Evolutionary conservation across 176 grass and related monocot species (phyloP).

Genomic region (Echinochloa phyllopogon): DNA sequence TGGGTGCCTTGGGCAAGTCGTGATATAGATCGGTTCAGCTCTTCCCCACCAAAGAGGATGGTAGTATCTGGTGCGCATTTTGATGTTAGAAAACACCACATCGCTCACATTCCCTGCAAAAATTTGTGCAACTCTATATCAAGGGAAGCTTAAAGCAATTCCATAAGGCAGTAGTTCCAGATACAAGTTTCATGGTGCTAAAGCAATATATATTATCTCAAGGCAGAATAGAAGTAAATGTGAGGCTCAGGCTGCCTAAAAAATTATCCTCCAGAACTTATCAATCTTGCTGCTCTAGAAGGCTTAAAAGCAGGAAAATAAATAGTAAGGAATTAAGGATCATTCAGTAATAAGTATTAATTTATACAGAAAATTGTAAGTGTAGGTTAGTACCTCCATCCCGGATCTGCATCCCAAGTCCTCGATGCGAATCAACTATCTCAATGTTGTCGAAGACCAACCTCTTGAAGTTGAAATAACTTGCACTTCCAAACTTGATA

Average conservation of each 20-base stretch:
- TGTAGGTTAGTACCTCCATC: slow-evolving; percentile 71
- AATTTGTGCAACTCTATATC: neutral
- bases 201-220: neutral
- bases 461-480: slow-evolving; percentile 59
- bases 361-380: neutral
- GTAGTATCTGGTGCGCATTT: slow-evolving; percentile 88
- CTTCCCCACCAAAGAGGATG: slow-evolving; percentile 95
- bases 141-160: neutral
- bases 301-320: neutral
- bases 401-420: slow-evolving; percentile 86
- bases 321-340: neutral
- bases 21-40: slow-evolving; percentile 94
- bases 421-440: slow-evolving; percentile 82
- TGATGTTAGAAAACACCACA: slow-evolving; percentile 88
- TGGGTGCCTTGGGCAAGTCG: slow-evolving; percentile 69
- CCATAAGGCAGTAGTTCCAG: neutral
- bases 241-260: neutral
- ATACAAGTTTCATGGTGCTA: neutral
- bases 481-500: slow-evolving; percentile 84
- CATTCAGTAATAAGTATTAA: neutral
- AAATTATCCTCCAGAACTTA: neutral
- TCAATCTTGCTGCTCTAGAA: neutral
- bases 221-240: neutral
- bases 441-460: slow-evolving; percentile 75
- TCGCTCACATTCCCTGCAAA: slow-evolving; percentile 71